Base-by-base conservation (phyloP, 805 yeast species). In the Komagataella ulmi region DNA sequence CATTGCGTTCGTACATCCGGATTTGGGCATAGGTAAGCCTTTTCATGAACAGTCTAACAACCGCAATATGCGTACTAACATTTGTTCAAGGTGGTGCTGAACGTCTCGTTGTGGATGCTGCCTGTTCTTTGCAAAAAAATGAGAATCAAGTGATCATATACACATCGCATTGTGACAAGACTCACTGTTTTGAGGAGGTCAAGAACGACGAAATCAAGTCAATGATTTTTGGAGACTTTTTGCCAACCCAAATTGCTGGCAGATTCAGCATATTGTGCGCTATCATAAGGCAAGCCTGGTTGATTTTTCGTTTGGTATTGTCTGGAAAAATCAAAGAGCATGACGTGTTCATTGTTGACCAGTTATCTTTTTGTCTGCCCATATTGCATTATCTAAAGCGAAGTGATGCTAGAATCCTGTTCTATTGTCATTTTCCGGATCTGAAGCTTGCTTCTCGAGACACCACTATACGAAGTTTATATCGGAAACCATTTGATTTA, bases 381-480 rank as follows among this genome's bases (percentile, higher is more conserved):
- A 56, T 90, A 14, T 58, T 93, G 18, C 80, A 60, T 56, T 62
- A 66, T 54, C 77, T 65, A 62, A 72, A 68, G 55, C 55, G 51
- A 52, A 65, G 57, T 1, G 51, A 66, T 6, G 64, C 84, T 1
- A 77, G 78, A 50, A 74, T 86, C 3, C 67, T 93, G 50, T 93
- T 91, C 62, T 93, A 93, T 65, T 90, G 99, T 61, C 99, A 93
- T 69, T 91, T 91, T 65, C 99, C 99, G 0, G 99, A 93, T 65
- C 84, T 85, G 61, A 71, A 84, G 49, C 69, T 91, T 46, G 83
- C 96, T 0, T 69, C 70, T 17, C 82, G 83, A 51, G 69, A 74
- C 2, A 69, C 82, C 2, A 24, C 73, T 1, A 24, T 84, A 7
- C 83, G 88, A 59, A 69, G 67, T 54, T 49, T 85, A 0, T 93